phyloP scores from a whole-genome alignment of 2,329 filamentous ascomycete genomes.

The Alternaria gaisen region DNA sequence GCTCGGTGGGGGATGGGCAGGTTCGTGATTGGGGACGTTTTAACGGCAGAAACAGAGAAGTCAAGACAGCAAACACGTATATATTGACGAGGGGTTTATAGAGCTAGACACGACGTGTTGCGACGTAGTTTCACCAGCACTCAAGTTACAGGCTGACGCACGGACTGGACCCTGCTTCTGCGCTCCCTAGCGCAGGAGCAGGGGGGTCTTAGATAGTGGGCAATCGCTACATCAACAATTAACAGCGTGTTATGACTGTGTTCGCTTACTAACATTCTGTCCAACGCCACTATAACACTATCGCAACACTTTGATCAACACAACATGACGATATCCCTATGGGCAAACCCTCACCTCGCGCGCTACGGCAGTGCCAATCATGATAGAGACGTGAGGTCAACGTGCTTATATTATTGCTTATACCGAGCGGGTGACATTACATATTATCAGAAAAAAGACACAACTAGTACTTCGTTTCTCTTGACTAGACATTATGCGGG shows the following conservation, averaged over 20 bases:
- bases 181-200: background rate
- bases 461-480: constrained; percentile 12
- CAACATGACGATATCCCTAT: no score
- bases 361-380: background rate
- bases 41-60: background rate
- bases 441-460: constrained; percentile 20
- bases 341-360: no score
- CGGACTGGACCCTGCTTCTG: background rate
- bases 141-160: background rate
- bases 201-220: no score
- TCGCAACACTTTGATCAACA: no score
- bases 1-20: background rate
- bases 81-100: background rate
- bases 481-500: constrained; percentile 21
- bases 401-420: constrained; percentile 23
- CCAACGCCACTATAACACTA: no score
- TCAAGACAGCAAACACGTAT: background rate
- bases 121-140: constrained; percentile 17
- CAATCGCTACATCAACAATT: no score
- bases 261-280: no score
- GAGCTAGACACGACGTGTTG: constrained; percentile 10
- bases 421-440: constrained; percentile 30
- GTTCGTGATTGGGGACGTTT: background rate
- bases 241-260: no score
- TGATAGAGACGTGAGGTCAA: background rate